phyloP scores from a whole-genome alignment of 106 monocot species.

The Ottelia alismoides region DNA sequence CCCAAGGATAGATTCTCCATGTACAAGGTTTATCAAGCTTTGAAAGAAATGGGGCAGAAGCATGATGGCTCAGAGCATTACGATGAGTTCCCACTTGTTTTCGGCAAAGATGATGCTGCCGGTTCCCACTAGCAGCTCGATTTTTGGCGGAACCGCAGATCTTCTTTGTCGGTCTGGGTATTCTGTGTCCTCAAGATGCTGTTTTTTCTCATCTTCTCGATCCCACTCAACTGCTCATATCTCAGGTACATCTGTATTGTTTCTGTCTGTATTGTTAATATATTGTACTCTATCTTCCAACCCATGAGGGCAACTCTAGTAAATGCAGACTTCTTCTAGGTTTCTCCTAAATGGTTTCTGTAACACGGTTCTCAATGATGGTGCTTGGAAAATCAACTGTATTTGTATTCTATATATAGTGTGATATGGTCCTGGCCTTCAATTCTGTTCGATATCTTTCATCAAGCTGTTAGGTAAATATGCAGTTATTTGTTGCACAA shows the following conservation, averaged over 20 bases:
- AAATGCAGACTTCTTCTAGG: no score
- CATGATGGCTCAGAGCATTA: slow-evolving; percentile 46
- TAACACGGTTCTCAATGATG: not conserved
- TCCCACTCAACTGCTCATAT: not conserved
- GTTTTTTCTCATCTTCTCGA: not conserved
- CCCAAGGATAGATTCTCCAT: slow-evolving; percentile 63
- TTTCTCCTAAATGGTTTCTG: not conserved
- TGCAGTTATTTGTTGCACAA: no score
- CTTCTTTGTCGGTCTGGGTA: not conserved
- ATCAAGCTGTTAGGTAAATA: no score
- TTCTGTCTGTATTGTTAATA: not conserved
- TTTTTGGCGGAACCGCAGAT: not conserved
- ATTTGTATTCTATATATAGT: no score
- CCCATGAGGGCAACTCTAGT: not conserved
- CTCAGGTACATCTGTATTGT: not conserved
- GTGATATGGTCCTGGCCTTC: no score
- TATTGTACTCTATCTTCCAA: not conserved
- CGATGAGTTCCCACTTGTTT: slow-evolving; percentile 70
- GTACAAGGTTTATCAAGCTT: slow-evolving; percentile 44
- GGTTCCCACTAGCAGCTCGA: not conserved
- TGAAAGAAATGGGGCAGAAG: slow-evolving; percentile 34
- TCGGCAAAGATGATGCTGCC: slow-evolving; percentile 36
- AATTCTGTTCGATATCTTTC: no score
- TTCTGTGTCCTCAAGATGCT: not conserved
- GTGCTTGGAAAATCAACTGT: no score